A percentile compares a stretch with the other conserved stretches of the same genome.
Conservation (phyloP, 2,329 filamentous ascomycete genomes). For the Geosmithia morbida region DNA sequence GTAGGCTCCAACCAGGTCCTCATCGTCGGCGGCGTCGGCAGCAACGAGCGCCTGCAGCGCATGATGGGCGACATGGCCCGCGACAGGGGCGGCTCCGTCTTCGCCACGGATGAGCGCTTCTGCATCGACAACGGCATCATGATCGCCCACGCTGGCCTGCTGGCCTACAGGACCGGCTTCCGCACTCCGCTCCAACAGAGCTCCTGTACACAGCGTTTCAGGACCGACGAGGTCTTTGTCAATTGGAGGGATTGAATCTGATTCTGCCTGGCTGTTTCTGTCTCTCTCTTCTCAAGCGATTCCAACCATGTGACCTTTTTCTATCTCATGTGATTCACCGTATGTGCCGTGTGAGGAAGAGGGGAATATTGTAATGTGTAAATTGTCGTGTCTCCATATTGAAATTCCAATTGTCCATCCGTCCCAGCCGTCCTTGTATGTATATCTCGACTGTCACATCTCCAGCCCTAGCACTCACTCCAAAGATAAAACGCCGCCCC, state of each 20-base stretch:
- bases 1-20: constrained; percentile 83
- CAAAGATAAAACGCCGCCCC: no score
- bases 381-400: no score
- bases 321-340: no score
- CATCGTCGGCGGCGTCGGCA: constrained; percentile 91
- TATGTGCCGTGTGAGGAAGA: no score
- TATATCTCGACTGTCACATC: neutral
- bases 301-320: no score
- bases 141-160: constrained; percentile 90
- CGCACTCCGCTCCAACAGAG: constrained; percentile 64
- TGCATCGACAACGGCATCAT: constrained; percentile 99
- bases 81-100: constrained; percentile 79
- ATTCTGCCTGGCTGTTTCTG: neutral
- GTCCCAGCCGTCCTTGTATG: no score
- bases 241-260: constrained; percentile 52
- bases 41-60: constrained; percentile 84
- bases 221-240: constrained; percentile 69
- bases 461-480: neutral
- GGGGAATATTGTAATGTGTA: no score
- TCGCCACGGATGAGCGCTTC: constrained; percentile 90
- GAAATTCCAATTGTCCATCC: no score
- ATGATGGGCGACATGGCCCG: constrained; percentile 97
- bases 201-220: constrained; percentile 71
- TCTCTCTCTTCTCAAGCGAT: neutral
- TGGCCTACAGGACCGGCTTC: constrained; percentile 74